A percentile compares a stretch with the other conserved stretches of the same genome.
phyloP scores from a whole-genome alignment of 2,329 filamentous ascomycete species.

The Penicillium corylophilum region DNA sequence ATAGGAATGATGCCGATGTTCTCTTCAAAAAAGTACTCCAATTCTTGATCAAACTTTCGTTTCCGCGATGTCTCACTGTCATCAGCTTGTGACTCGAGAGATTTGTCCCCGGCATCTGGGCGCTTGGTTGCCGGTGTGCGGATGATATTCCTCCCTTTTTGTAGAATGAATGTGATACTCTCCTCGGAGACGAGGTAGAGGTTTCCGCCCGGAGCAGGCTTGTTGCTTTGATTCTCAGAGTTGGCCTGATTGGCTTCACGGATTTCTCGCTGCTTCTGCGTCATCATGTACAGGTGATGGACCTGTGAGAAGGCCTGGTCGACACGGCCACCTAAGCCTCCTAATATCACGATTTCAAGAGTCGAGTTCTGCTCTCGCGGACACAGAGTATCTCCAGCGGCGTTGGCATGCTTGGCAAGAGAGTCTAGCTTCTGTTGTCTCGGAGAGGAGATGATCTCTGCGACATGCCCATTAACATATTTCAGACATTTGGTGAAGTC shows the following conservation, averaged over 20 bases:
- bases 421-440: constrained; percentile 4
- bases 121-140: constrained; percentile 53
- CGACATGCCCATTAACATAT: constrained; percentile 51
- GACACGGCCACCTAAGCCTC: constrained; percentile 83
- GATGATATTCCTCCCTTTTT: constrained; percentile 66
- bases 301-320: constrained; percentile 90
- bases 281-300: constrained; percentile 70
- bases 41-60: constrained; percentile 12
- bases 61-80: constrained; percentile 3
- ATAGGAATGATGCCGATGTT: constrained; percentile 86
- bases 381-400: neutral
- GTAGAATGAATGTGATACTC: constrained; percentile 80
- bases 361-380: constrained; percentile 1
- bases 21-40: constrained; percentile 60
- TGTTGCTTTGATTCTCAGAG: neutral
- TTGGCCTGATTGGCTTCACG: constrained; percentile 1
- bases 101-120: constrained; percentile 4
- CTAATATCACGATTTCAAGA: constrained; percentile 73
- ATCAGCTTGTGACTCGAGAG: neutral
- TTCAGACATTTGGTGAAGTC: constrained; percentile 83
- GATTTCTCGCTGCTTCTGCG: constrained; percentile 33
- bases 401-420: constrained; percentile 1
- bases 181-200: constrained; percentile 80
- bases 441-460: constrained; percentile 26
- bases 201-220: constrained; percentile 44